Percentiles rank a stretch among this genome's conserved stretches.
Conservation (phyloP, 192 early-diverging fungal genomes). For the Mycoemilia scoparia region DNA sequence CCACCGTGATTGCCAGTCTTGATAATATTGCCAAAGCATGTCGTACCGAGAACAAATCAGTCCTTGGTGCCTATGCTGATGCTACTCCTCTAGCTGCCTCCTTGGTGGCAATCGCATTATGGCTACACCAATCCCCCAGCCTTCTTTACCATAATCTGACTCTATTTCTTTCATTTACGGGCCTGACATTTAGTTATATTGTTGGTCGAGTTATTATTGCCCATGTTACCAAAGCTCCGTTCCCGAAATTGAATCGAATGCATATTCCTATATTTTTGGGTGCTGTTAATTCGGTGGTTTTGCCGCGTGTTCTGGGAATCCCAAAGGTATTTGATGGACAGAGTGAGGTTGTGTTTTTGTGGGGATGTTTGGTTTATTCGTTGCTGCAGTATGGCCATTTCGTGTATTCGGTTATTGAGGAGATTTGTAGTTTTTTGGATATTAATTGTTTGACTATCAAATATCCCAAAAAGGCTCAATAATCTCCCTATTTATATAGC, state of each 20-base stretch:
- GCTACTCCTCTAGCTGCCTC: constrained; percentile 46
- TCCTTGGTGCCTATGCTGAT: constrained; percentile 36
- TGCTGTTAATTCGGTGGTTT: constrained; percentile 34
- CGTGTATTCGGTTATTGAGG: constrained; percentile 45
- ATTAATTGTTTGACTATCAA: constrained; percentile 69
- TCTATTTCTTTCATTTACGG: constrained; percentile 43
- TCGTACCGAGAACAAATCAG: constrained; percentile 32
- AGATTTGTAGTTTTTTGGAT: constrained; percentile 56
- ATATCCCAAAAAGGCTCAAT: constrained; percentile 8
- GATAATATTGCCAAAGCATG: constrained; percentile 40
- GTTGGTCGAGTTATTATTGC: constrained; percentile 73
- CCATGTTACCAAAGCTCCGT: constrained; percentile 66
- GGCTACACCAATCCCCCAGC: constrained; percentile 46
- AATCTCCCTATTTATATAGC: not conserved
- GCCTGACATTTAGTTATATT: constrained; percentile 61
- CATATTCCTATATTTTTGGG: constrained; percentile 43
- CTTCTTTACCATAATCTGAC: constrained; percentile 48
- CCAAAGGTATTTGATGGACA: constrained; percentile 30
- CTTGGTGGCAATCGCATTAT: constrained; percentile 28
- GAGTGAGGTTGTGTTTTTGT: constrained; percentile 33
- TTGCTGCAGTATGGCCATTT: constrained; percentile 48
- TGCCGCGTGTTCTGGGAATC: constrained; percentile 29
- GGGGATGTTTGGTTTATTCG: constrained; percentile 35
- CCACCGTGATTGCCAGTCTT: constrained; percentile 30
- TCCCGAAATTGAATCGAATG: constrained; percentile 54